Percentiles rank a stretch among this genome's conserved stretches.
Conservation (phyloP, 2,329 filamentous ascomycete genomes). For the Tolypocladium endophyticum region DNA sequence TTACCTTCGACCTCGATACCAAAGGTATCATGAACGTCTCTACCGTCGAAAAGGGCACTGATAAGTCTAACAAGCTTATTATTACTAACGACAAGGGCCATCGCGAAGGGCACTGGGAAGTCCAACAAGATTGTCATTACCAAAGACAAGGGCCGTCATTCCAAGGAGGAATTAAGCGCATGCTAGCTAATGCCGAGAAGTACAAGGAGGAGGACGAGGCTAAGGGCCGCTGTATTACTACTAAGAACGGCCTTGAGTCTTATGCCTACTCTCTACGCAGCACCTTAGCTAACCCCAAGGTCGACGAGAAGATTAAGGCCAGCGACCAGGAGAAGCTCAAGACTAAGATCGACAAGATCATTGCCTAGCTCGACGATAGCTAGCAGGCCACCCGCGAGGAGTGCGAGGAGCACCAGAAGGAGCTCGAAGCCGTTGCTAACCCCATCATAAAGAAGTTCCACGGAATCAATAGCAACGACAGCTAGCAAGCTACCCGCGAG, state of each 20-base stretch:
- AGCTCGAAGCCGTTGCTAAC: constrained; percentile 86
- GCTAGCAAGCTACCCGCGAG: no score
- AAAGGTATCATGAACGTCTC: constrained; percentile 99
- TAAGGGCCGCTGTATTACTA: constrained; percentile 79
- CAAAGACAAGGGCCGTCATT: constrained; percentile 99
- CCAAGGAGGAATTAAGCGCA: constrained; percentile 99
- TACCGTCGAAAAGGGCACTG: no score
- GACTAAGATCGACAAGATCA: constrained; percentile 82
- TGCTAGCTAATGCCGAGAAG: constrained; percentile 98
- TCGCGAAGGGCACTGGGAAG: constrained; percentile 99
- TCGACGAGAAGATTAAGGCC: constrained; percentile 70
- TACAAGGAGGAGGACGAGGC: constrained; percentile 99
- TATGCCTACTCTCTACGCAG: constrained; percentile 90
- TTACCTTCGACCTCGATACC: constrained; percentile 96
- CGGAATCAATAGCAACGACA: no score
- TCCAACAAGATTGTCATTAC: constrained; percentile 99
- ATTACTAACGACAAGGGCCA: no score
- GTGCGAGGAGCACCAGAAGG: constrained; percentile 87
- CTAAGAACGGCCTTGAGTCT: constrained; percentile 98
- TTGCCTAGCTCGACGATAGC: constrained; percentile 92
- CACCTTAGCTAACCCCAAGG: constrained; percentile 81
- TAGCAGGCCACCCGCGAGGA: constrained; percentile 90
- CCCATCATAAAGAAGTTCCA: constrained; percentile 99
- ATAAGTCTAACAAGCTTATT: no score
- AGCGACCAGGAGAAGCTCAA: constrained; percentile 76